phyloP scores from a whole-genome alignment of 73 alveolate genomes.

The Tetrahymena malaccensis region DNA sequence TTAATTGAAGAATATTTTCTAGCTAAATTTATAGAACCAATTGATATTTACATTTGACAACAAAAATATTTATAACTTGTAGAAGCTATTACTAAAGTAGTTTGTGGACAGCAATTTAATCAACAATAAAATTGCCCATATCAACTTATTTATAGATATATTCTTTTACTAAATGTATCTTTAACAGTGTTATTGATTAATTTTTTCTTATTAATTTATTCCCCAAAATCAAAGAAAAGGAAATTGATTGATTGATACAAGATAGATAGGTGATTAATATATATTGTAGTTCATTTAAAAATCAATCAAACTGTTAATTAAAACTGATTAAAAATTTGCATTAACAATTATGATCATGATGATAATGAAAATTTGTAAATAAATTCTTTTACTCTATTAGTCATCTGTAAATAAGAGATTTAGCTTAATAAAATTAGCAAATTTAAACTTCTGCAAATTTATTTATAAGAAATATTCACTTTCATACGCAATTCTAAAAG shows the following conservation, averaged over 20 bases:
- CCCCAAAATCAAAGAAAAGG: background rate
- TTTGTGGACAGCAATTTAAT: background rate
- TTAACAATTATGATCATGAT: too few relatives aligned
- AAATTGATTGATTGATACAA: too few relatives aligned
- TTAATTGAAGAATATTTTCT: background rate
- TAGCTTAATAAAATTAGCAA: too few relatives aligned
- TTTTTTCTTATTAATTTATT: background rate
- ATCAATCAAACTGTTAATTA: too few relatives aligned
- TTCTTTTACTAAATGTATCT: background rate
- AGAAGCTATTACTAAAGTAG: background rate
- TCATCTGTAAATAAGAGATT: too few relatives aligned
- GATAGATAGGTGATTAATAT: background rate
- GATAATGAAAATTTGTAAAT: too few relatives aligned
- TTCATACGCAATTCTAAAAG: background rate
- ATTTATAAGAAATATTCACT: background rate
- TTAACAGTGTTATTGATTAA: background rate
- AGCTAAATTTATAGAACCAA: background rate
- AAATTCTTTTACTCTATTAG: too few relatives aligned
- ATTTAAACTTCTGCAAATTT: too few relatives aligned
- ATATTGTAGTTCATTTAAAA: background rate
- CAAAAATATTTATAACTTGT: background rate
- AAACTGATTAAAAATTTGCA: too few relatives aligned
- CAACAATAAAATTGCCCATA: background rate
- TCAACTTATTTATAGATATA: background rate
- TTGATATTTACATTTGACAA: background rate